A percentile compares a stretch with the other conserved stretches of the same genome.
phyloP scores from a whole-genome alignment of 2,329 filamentous ascomycete genomes.

The Botrytis cinerea region DNA sequence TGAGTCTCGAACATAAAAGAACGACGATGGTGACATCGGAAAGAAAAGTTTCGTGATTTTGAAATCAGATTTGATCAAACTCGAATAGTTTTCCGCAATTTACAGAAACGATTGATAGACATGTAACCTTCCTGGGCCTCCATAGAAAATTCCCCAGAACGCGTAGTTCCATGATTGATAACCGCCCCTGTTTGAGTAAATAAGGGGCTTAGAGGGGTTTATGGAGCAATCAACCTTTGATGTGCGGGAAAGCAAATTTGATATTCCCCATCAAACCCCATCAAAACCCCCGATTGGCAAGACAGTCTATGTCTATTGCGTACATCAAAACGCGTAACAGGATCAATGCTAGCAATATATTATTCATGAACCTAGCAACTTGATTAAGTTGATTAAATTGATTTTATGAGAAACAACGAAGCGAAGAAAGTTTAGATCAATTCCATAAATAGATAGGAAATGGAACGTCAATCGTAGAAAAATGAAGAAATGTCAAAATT shows the following conservation, averaged over 20 bases:
- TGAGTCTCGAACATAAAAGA: conserved; percentile 7
- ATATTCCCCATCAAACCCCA: background rate
- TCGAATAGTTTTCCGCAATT: background rate
- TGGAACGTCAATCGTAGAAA: background rate
- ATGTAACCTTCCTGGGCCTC: background rate
- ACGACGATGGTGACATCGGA: conserved; percentile 21
- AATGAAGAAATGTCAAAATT: background rate
- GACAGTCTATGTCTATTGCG: background rate
- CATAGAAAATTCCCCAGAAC: conserved; percentile 1
- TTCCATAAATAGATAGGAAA: no score
- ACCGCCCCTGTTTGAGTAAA: background rate
- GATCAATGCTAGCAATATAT: background rate
- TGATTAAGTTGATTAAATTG: background rate
- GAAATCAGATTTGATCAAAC: background rate
- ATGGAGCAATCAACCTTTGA: background rate
- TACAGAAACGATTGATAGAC: background rate
- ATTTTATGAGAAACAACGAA: conserved; percentile 2
- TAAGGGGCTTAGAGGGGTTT: background rate
- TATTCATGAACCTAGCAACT: background rate
- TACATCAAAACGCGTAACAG: conserved; percentile 3
- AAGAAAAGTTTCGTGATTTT: conserved; percentile 19
- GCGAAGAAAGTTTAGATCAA: background rate
- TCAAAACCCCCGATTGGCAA: background rate
- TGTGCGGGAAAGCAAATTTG: background rate
- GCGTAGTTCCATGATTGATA: background rate